Conservation (phyloP, 2,329 filamentous ascomycete genomes). For the Tolypocladium tropicale region DNA sequence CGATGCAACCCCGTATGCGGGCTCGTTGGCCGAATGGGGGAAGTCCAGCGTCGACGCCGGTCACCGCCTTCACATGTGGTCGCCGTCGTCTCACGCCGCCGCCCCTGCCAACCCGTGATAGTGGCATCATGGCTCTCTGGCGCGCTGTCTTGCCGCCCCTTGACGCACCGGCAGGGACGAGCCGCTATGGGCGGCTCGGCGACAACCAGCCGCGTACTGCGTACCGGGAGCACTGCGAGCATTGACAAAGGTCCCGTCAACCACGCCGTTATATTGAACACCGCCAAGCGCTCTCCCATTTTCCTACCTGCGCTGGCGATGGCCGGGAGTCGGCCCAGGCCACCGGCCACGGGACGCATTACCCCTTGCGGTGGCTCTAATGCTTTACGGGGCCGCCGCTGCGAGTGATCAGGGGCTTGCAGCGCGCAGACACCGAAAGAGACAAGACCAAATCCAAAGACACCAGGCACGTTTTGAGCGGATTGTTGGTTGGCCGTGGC, state of each 20-base stretch:
- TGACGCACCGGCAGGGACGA: neutral
- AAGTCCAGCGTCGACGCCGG: neutral
- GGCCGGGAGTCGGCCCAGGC: neutral
- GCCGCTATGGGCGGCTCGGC: neutral
- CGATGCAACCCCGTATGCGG: neutral
- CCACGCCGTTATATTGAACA: neutral
- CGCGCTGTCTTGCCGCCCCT: neutral
- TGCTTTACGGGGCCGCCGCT: neutral
- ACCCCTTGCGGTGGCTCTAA: neutral
- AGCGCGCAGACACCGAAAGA: neutral
- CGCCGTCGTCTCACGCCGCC: neutral
- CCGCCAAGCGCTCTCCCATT: neutral
- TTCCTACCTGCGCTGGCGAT: neutral
- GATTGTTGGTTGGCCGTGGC: neutral
- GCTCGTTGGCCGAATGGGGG: neutral
- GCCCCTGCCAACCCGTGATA: neutral
- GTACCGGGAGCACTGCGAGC: neutral
- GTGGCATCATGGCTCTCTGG: neutral
- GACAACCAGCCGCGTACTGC: neutral
- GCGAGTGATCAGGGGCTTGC: conserved; percentile 3
- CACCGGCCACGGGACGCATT: neutral
- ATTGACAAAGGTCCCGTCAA: neutral
- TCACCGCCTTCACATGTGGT: neutral
- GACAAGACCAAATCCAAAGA: neutral
- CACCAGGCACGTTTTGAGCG: neutral